Base-by-base conservation (phyloP, 805 yeast genomes). In the Pichia manshurica region DNA sequence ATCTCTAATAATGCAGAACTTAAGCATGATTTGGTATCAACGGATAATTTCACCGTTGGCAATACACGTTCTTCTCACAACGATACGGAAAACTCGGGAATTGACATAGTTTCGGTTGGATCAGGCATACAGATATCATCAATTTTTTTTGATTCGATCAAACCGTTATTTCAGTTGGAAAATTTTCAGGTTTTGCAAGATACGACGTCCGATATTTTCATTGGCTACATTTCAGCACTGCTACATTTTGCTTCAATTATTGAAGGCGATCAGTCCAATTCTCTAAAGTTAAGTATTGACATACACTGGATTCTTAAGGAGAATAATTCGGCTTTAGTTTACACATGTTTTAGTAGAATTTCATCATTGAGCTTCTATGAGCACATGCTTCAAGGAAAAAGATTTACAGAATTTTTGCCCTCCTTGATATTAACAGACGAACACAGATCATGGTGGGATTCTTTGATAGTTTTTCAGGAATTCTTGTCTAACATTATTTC, bases 281-380 rank as follows among this genome's bases (percentile, higher is more conserved):
- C 40, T 12, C 17, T 48, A 5, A 44, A 40, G 16, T 7, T 29
- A 13, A n/a, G 29, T 19, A 5, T 44, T 13, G 45, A 33, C 15
- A n/a, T 44, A 5, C 39, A 48, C 17, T 48, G 50, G 50, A 33
- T 48, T 10, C 28, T 48, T 3, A 29, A 29, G 13, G 45, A 39
- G 15, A n/a, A 44, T 6, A 33, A 16, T n/a, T 17, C 29, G 2
- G 17, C 16, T 21, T 25, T 43, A 3, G 25, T 43, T 10, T 20
- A 8, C 12, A 4, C 10, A 5, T 39, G 44, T 16, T 39, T 38
- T 17, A 4, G 21, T 7, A 39, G 20, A 2, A 33, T 47, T 5
- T 17, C 25, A 12, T 22, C 29, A 2, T 37, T 29, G 2, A 9
- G 22, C 4, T 4, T 44, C 13, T 37, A 17, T n/a, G 2, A 37